Percentiles rank a stretch among this genome's conserved stretches.
phyloP scores from a whole-genome alignment of 2,329 filamentous ascomycete genomes.

The Penicillium sclerotigenum region DNA sequence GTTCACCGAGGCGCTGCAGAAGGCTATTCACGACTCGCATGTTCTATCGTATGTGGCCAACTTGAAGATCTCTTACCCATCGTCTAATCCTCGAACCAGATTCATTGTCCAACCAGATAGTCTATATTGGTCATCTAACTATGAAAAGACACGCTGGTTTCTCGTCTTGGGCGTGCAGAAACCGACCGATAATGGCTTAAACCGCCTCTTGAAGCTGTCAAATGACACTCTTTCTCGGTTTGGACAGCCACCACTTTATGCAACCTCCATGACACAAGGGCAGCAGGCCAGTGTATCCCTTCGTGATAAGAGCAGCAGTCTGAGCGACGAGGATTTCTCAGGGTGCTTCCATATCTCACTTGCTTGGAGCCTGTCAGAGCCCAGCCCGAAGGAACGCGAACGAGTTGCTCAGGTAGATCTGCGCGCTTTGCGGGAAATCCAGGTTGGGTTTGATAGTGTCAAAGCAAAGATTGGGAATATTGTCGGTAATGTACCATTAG shows the following conservation, averaged over 20 bases:
- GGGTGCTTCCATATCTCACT: conserved; percentile 82
- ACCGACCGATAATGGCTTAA: conserved; percentile 54
- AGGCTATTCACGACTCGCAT: conserved; percentile 42
- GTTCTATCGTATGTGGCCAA: conserved; percentile 45
- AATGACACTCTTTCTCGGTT: conserved; percentile 62
- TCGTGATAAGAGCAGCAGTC: background rate
- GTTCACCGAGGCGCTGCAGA: conserved; percentile 60
- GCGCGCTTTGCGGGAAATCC: conserved; percentile 40
- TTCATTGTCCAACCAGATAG: conserved; percentile 48
- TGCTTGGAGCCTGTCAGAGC: conserved; percentile 70
- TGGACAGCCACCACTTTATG: conserved; percentile 70
- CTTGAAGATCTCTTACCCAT: background rate
- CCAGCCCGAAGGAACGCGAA: conserved; percentile 44
- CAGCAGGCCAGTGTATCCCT: background rate
- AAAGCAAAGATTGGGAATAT: conserved; percentile 75
- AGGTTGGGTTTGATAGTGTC: conserved; percentile 57
- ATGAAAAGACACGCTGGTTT: conserved; percentile 71
- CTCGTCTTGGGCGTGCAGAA: conserved; percentile 66
- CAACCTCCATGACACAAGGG: conserved; percentile 5
- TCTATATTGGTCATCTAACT: conserved; percentile 65
- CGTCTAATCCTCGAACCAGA: conserved; percentile 35
- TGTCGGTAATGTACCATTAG: conserved; percentile 45
- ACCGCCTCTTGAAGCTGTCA: conserved; percentile 61
- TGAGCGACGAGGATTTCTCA: conserved; percentile 42
- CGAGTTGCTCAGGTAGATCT: conserved; percentile 26